A percentile compares a stretch with the other conserved stretches of the same genome.
phyloP scores from a whole-genome alignment of 1,284 basidiomycete genomes.

The Ganoderma multipileum region DNA sequence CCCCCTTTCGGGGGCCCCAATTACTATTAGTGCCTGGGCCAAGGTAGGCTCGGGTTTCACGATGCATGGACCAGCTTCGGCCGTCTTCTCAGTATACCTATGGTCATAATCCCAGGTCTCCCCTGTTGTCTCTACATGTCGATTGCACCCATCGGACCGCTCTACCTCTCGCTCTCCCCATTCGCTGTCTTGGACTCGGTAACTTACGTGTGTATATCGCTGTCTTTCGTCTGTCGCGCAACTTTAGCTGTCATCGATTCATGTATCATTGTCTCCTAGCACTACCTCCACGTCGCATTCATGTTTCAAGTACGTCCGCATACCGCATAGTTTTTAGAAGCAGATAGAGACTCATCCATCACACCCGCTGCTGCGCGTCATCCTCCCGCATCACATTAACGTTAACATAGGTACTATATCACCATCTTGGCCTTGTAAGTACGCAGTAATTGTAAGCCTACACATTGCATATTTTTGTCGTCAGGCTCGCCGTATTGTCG shows the following conservation, averaged over 20 bases:
- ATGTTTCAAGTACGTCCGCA: conserved; percentile 26
- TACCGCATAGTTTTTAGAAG: conserved; percentile 25
- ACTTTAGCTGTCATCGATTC: conserved; percentile 17
- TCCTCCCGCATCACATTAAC: conserved; percentile 19
- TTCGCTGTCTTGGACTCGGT: conserved; percentile 31
- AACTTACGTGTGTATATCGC: conserved; percentile 30
- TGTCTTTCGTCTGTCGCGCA: conserved; percentile 14
- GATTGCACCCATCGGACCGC: conserved; percentile 27
- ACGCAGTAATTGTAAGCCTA: conserved; percentile 25
- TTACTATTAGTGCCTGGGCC: conserved; percentile 21
- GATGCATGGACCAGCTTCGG: conserved; percentile 26
- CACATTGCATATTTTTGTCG: conserved; percentile 24
- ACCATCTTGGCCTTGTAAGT: conserved; percentile 27
- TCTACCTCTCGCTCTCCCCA: conserved; percentile 22
- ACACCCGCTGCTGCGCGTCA: conserved; percentile 18
- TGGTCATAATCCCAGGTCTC: neutral
- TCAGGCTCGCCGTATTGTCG: conserved; percentile 14
- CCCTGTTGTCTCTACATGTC: conserved; percentile 24
- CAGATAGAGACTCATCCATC: conserved; percentile 30
- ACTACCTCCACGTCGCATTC: conserved; percentile 15
- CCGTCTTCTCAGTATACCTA: conserved; percentile 23
- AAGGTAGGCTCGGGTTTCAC: conserved; percentile 17
- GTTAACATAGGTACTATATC: conserved; percentile 31
- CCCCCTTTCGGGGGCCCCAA: conserved; percentile 26
- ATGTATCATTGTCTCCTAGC: conserved; percentile 9